Evolutionary conservation across 352 stramenopile genomes (phyloP).

Genomic region (Globisporangium yorkense): DNA sequence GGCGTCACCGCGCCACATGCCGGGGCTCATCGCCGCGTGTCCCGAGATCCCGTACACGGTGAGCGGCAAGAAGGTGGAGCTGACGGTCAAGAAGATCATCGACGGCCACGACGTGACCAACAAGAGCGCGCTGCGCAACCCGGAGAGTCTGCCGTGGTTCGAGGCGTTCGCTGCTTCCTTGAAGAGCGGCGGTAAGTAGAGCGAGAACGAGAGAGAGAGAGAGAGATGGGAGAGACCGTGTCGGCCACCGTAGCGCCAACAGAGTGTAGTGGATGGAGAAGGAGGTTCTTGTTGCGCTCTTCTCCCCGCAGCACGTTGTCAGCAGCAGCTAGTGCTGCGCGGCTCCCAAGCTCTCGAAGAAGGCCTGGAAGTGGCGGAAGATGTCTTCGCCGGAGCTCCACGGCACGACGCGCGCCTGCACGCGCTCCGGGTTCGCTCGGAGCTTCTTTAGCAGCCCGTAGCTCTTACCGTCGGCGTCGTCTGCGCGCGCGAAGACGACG

Average conservation of each 20-base stretch:
- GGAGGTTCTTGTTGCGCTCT: not conserved
- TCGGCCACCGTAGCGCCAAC: not conserved
- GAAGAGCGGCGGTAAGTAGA: conserved; percentile 5
- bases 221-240: not conserved
- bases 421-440: conserved; percentile 18
- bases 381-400: conserved; percentile 68
- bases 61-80: conserved; percentile 78
- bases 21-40: conserved; percentile 46
- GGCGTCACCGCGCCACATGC: conserved; percentile 64
- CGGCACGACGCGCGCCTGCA: conserved; percentile 40
- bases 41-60: conserved; percentile 75
- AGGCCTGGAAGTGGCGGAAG: conserved; percentile 35
- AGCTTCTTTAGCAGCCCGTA: conserved; percentile 60
- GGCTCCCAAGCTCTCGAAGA: not conserved
- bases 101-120: conserved; percentile 53
- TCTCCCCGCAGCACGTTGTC: too few species aligned
- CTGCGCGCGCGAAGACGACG: conserved; percentile 55
- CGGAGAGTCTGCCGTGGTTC: conserved; percentile 57
- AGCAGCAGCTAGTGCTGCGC: not conserved
- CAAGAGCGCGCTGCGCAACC: conserved; percentile 61
- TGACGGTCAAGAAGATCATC: conserved; percentile 77
- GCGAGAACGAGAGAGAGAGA: not conserved
- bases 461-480: conserved; percentile 35
- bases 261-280: not conserved
- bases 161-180: conserved; percentile 34